Percentiles rank a stretch among this genome's conserved stretches.
Conservation (phyloP, 352 stramenopile genomes). For the Hyaloperonospora brassicae region DNA sequence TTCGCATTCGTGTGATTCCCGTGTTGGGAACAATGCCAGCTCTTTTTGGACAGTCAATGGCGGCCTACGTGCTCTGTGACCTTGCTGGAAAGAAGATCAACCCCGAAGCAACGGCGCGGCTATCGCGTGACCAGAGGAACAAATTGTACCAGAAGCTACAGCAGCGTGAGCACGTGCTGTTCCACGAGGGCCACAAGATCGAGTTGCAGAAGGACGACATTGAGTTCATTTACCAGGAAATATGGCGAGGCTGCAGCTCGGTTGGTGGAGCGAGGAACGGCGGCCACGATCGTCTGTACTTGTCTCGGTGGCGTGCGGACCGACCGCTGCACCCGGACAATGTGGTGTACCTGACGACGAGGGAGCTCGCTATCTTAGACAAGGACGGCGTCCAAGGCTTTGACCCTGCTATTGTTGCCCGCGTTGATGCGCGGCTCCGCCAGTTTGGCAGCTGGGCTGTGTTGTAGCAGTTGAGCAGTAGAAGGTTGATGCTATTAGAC, state of each 20-base stretch:
- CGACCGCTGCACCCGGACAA: slow-evolving; percentile 72
- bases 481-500: too few relatives aligned
- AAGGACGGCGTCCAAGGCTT: slow-evolving; percentile 59
- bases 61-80: slow-evolving; percentile 90
- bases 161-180: slow-evolving; percentile 61
- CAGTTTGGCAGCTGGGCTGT: slow-evolving; percentile 56
- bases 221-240: slow-evolving; percentile 81
- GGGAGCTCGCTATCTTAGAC: slow-evolving; percentile 60
- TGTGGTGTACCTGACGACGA: slow-evolving; percentile 79
- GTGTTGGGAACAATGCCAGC: slow-evolving; percentile 92
- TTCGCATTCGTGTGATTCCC: slow-evolving; percentile 93
- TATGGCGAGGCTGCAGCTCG: slow-evolving; percentile 75
- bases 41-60: slow-evolving; percentile 97
- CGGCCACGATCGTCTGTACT: slow-evolving; percentile 66
- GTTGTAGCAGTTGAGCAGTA: slow-evolving; percentile 10
- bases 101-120: slow-evolving; percentile 51
- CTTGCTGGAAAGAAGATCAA: slow-evolving; percentile 87
- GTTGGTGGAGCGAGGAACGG: slow-evolving; percentile 63
- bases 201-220: slow-evolving; percentile 81
- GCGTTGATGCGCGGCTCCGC: slow-evolving; percentile 54
- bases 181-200: slow-evolving; percentile 48
- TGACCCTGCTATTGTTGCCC: slow-evolving; percentile 48
- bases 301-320: slow-evolving; percentile 77
- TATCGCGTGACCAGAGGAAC: slow-evolving; percentile 81
- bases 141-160: slow-evolving; percentile 79